Conservation (phyloP, 2,329 filamentous ascomycete species). For the Lachnellula hyalina region DNA sequence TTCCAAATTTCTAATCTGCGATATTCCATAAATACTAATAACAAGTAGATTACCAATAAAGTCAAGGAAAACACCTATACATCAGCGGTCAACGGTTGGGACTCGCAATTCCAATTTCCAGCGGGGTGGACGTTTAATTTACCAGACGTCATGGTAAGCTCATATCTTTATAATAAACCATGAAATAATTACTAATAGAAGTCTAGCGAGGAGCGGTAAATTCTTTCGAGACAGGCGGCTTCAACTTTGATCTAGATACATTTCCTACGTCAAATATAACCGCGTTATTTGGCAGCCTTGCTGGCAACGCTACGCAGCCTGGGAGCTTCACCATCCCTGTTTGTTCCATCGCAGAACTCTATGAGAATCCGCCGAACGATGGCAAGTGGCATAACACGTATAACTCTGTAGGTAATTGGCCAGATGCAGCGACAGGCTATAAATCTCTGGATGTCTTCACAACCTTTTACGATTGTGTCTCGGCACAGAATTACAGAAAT, state of each 20-base stretch:
- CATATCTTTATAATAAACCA: background rate
- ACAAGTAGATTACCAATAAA: background rate
- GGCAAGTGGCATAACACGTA: no score
- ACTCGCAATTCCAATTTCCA: background rate
- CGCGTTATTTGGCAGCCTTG: no score
- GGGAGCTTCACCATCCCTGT: no score
- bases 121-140: background rate
- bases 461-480: no score
- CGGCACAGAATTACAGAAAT: no score
- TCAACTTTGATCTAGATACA: background rate
- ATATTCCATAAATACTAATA: background rate
- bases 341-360: no score
- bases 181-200: background rate
- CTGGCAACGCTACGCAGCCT: no score
- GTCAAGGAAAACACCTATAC: background rate
- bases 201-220: background rate
- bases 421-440: no score
- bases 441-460: no score
- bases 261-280: no score
- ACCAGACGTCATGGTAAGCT: background rate
- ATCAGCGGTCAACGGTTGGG: background rate
- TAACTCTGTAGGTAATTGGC: no score
- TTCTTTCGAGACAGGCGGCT: background rate
- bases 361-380: no score
- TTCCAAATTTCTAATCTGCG: background rate